Base-by-base conservation (phyloP, 306 rosid species). In the Notholithocarpus densiflorus region DNA sequence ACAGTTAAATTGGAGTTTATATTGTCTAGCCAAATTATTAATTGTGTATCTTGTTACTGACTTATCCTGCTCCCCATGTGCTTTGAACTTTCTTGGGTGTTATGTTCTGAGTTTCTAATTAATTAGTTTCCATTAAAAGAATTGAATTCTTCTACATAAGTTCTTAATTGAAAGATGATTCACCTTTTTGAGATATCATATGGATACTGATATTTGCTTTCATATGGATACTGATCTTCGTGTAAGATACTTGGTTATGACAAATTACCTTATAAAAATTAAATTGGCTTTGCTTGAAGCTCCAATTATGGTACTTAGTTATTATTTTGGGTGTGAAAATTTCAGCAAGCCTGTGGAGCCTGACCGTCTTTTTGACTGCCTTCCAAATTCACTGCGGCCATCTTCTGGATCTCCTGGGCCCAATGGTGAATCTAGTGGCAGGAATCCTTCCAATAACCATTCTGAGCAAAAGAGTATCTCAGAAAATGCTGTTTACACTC, bases 291-390 rank as follows among this genome's bases (percentile, higher is more conserved):
- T 73, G 71, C 79, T 57, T 37, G 57, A 43, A 71, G 69, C 71
- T 72, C 70, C 60, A 66, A 74, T 71, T 60, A n/a, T 51, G 3
- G 62, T 27, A 24, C 66, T 77, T 27, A 24, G 55, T 77, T 34
- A 56, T 3, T 81, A 27, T 45, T 59, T 70, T 74, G 78, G 68
- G n/a, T 68, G 40, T 68, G 27, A 23, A 56, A 65, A 78, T 87
- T 83, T 60, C 89, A 95, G 99, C 91, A 95, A 95, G 82, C 94
- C 98, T 51, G 99, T 95, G 97, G 99, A 95, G 73, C 99, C 98
- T 66, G 97, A 95, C 70, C 93, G 98, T 55, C 97, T 95, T 82
- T 95, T 95, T 64, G 99, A 95, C 71, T 88, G 99, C 82, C 97
- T 95, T 76, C 98, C 98, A 31, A 95, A 89, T 86, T 91, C 98